Base-by-base conservation (phyloP, 306 rosid species). In the Astragalus membranaceus region DNA sequence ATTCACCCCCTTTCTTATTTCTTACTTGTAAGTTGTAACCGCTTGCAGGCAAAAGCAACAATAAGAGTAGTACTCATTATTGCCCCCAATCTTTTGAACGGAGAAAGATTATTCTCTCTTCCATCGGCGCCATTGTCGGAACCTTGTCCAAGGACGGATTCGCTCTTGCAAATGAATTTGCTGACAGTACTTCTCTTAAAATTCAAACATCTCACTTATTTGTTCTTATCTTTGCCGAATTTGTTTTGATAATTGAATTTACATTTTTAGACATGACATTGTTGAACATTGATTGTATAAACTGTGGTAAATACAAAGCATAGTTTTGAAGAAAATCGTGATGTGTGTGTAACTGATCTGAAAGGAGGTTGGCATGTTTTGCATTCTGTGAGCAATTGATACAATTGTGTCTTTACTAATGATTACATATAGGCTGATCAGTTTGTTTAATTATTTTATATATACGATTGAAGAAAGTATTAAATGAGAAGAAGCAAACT, bases 141-240 rank as follows among this genome's bases (percentile, higher is more conserved):
- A 71, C 78, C 10, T 67, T 82, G 30, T 80, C 75, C 72, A 77
- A 30, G 3, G 47, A 39, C n/a, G 60, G 68, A 74, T 8, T 69
- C 1, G 79, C 86, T n/a, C 12, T 71, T 20, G 97, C 96, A 5
- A 52, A 88, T 80, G 81, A 93, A 74, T 93, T 70, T 76, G 77
- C 96, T 20, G 98, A 94, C 70, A 90, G 98, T 93, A 78, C 63
- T 75, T 75, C 71, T 30, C 64, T 29, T 6, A 15, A 16, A 48
- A 35, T 32, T 29, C 32, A 0, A 26, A n/a, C n/a, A 4, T 30
- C 6, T 35, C 10, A 20, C 8, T 26, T 26, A 2, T 26, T 47
- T 12, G 61, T 55, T n/a, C n/a, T n/a, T n/a, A 1, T 5, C 20
- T 56, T 66, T 36, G 4, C 17, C 6, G 5, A 55, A 20, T 20